Evolutionary conservation across 2,329 filamentous ascomycete species (phyloP).

Genomic region (Kalaharituber pfeilii): DNA sequence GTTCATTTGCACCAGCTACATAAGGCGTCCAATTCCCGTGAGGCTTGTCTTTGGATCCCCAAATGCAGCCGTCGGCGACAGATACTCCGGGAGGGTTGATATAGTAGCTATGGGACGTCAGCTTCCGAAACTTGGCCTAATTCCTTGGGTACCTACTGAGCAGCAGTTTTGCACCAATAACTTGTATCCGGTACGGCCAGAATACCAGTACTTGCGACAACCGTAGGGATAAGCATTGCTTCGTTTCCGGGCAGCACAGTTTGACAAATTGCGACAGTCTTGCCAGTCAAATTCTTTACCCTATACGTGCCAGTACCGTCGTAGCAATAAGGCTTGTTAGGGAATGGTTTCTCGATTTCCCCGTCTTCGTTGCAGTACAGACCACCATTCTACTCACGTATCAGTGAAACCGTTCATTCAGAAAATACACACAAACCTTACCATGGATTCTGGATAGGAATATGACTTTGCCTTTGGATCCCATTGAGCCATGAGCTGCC

Average conservation of each 20-base stretch:
- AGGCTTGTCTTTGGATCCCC: slow-evolving; percentile 46
- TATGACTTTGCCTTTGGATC: slow-evolving; percentile 50
- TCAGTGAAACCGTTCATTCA: not conserved
- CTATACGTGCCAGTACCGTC: slow-evolving; percentile 47
- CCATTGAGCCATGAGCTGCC: slow-evolving; percentile 66
- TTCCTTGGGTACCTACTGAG: slow-evolving; percentile 45
- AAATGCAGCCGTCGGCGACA: slow-evolving; percentile 47
- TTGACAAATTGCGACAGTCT: slow-evolving; percentile 54
- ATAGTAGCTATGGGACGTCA: slow-evolving; percentile 41
- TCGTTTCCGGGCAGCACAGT: slow-evolving; percentile 64
- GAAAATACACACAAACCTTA: slow-evolving; percentile 32
- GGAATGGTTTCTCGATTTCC: slow-evolving; percentile 50
- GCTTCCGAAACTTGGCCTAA: not conserved
- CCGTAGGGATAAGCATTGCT: slow-evolving; percentile 66
- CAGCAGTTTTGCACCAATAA: slow-evolving; percentile 57
- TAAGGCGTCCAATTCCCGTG: slow-evolving; percentile 63
- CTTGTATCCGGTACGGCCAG: slow-evolving; percentile 51
- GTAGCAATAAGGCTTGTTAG: slow-evolving; percentile 49
- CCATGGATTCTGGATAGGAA: slow-evolving; percentile 53
- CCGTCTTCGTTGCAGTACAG: slow-evolving; percentile 53
- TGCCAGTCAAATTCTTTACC: slow-evolving; percentile 43
- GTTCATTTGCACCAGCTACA: slow-evolving; percentile 58
- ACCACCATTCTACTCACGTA: slow-evolving; percentile 46
- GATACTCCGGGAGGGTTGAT: slow-evolving; percentile 55
- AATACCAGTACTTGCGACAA: slow-evolving; percentile 36